These are phyloP conservation scores for Scolecobasidium constrictum DNA, from an alignment of 2,329 filamentous ascomycete genomes.

Conservation along the genomic window DNA sequence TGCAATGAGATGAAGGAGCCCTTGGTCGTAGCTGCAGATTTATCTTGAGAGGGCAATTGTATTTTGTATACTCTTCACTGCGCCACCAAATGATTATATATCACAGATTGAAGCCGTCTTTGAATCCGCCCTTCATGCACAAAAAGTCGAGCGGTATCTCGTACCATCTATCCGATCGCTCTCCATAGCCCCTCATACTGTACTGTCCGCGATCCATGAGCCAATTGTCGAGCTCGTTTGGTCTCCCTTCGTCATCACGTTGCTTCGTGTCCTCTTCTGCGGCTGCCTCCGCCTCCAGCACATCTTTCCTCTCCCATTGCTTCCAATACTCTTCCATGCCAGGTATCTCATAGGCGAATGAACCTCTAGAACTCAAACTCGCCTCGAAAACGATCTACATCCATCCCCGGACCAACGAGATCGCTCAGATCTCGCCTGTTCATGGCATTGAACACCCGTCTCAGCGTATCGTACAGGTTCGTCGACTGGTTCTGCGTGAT, in stretches of 20 bases:
- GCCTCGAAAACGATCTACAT: constrained; percentile 76
- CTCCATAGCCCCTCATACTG: neutral
- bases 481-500: constrained; percentile 93
- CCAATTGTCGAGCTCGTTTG: neutral
- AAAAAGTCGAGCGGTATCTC: neutral
- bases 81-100: too few relatives aligned
- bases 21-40: too few relatives aligned
- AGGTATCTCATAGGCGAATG: neutral
- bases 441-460: constrained; percentile 96
- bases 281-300: neutral
- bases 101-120: too few relatives aligned
- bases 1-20: too few relatives aligned
- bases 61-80: too few relatives aligned
- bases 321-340: neutral
- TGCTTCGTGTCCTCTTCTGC: neutral
- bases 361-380: constrained; percentile 73
- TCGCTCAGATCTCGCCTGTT: constrained; percentile 78
- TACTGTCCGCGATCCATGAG: neutral
- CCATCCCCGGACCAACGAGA: constrained; percentile 77
- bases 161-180: neutral
- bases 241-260: neutral
- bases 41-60: too few relatives aligned
- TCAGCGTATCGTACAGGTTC: constrained; percentile 88
- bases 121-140: neutral
- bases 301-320: neutral